These are phyloP conservation scores for Luzula sylvatica DNA, from an alignment of 176 grass and related monocot species.

Conservation along the genomic window DNA sequence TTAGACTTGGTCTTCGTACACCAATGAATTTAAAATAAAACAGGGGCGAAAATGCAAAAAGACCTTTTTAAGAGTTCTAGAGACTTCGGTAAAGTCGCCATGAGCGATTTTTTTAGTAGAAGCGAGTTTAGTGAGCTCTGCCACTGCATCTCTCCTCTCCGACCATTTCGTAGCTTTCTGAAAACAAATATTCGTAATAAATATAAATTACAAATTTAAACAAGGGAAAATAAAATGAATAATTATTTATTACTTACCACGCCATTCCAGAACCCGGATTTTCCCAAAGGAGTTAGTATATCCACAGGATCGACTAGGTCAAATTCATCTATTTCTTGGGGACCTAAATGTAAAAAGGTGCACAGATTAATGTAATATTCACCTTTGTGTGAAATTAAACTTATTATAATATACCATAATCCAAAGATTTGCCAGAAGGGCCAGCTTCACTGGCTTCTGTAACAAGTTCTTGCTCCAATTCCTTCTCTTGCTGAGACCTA, in stretches of 20 bases:
- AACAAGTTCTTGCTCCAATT: constrained; percentile 67
- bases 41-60: not conserved
- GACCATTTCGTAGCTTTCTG: constrained; percentile 99
- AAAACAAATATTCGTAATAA: constrained; percentile 3
- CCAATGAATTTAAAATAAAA: not conserved
- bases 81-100: constrained; percentile 96
- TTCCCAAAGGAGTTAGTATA: constrained; percentile 87
- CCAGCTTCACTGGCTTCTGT: constrained; percentile 36
- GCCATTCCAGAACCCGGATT: constrained; percentile 97
- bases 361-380: not conserved
- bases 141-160: constrained; percentile 97
- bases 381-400: constrained; percentile 1
- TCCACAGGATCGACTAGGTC: constrained; percentile 99
- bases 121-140: constrained; percentile 88
- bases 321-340: constrained; percentile 88
- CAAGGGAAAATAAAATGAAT: not conserved
- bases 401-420: constrained; percentile 39
- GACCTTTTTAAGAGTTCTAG: constrained; percentile 90
- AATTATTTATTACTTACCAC: constrained; percentile 54
- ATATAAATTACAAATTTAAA: not conserved
- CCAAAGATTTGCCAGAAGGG: constrained; percentile 41
- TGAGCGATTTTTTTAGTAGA: constrained; percentile 80
- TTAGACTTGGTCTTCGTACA: constrained; percentile 7
- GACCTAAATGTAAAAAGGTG: constrained; percentile 34
- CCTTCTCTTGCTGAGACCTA: constrained; percentile 98